Percentiles rank a stretch among this genome's conserved stretches.
Conservation (phyloP, 306 rosid species). For the Malus asiatica region DNA sequence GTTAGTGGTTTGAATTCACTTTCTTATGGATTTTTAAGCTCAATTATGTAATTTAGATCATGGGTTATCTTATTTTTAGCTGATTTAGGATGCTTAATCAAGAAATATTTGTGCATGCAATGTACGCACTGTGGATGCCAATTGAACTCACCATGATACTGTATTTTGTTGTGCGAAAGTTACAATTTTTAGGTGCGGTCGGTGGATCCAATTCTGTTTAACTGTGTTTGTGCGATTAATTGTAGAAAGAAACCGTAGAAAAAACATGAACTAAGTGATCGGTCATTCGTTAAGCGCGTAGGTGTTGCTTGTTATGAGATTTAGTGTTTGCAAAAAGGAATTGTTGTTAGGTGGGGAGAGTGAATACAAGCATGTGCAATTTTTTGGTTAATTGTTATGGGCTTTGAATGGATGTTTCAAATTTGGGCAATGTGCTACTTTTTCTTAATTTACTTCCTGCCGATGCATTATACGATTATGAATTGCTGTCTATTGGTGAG, state of each 20-base stretch:
- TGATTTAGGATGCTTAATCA: background rate
- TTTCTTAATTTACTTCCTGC: background rate
- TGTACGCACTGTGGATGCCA: background rate
- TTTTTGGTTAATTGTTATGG: background rate
- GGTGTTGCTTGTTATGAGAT: background rate
- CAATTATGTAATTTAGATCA: background rate
- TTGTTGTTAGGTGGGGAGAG: background rate
- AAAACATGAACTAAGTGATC: background rate
- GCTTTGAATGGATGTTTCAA: background rate
- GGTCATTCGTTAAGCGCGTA: background rate
- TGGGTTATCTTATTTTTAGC: background rate
- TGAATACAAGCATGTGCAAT: background rate
- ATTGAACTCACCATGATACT: background rate
- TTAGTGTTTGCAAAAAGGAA: background rate
- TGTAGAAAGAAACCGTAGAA: background rate
- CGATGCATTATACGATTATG: background rate
- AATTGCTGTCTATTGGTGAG: background rate
- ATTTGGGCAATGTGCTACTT: background rate
- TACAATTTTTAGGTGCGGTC: background rate
- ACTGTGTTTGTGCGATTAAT: background rate
- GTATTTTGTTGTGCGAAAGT: background rate
- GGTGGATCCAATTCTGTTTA: background rate
- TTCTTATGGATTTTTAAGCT: background rate
- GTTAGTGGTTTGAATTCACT: conserved; percentile 31
- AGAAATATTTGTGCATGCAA: background rate